Evolutionary conservation across 768 basidiomycete species (phyloP), one percentile per base, ranked within the genome.

Genomic region (Dioszegia aurantiaca): DNA sequence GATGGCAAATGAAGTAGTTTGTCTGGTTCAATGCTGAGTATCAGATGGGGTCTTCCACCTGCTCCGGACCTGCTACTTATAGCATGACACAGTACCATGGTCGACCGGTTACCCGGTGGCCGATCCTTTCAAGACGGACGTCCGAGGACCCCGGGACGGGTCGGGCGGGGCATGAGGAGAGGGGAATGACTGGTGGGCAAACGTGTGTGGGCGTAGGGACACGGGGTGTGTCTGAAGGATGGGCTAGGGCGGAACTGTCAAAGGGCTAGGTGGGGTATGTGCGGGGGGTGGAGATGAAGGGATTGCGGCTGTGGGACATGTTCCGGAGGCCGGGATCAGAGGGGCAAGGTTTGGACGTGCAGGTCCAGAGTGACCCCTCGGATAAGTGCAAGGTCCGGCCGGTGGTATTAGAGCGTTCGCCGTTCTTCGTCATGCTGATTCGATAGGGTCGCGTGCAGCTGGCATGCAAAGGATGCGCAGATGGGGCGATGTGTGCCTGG

Each of bases 161-260:
- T 21, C n/a, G 19, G 21, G 21, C 12, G 44, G 44, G 27, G 12
- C 4, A n/a, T 4, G 44, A 24, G 23, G 26, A 46, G 27, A 26
- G 21, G 23, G 44, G 44, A 46, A 9, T 23, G 21, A 24, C 9
- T 24, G 10, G 44, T 17, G 16, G 6, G 19, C 9, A 42, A 45
- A 45, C 44, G 44, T 45, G 44, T 45, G 44, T 45, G 44, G 44
- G 14, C 27, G 30, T 30, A 28, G 30, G 24, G 46, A 31, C 23
- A 31, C 27, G 46, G 46, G 14, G 23, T 45, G 44, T 45, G 46
- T 30, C 19, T 42, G 33, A 33, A 41, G 40, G 16, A 41, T 14
- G 40, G 40, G 40, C 44, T 23, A 8, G 17, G 44, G 44, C 19
- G 19, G 44, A 23, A 27, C 10, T 9, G 44, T 45, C 44, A 45